phyloP scores from a whole-genome alignment of 768 basidiomycete species.

The Boletus tomentosulus region DNA sequence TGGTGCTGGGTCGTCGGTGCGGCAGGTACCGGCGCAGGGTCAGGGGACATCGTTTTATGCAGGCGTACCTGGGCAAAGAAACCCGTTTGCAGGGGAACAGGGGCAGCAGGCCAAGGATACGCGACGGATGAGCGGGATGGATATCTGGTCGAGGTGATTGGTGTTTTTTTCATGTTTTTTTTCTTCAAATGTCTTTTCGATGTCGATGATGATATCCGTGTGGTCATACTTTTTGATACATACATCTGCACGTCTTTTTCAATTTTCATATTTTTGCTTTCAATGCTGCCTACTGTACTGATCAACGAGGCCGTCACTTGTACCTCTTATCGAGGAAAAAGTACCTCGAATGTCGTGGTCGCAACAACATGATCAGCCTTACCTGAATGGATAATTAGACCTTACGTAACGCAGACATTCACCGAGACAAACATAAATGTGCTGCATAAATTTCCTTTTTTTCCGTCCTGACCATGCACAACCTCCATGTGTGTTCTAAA shows the following conservation, averaged over 20 bases:
- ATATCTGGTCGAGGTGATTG: conserved; percentile 74
- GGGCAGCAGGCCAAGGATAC: conserved; percentile 43
- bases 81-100: conserved; percentile 7
- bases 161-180: conserved; percentile 16
- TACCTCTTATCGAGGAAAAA: no score
- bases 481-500: no score
- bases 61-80: conserved; percentile 48
- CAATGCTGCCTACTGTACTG: background rate
- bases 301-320: no score
- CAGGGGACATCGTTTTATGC: conserved; percentile 61
- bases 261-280: background rate
- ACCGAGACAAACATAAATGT: no score
- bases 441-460: no score
- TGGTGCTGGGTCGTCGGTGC: background rate
- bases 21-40: background rate
- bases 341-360: no score
- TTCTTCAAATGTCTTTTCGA: background rate
- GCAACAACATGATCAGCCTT: no score
- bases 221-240: background rate
- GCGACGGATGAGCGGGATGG: conserved; percentile 62
- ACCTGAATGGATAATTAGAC: no score
- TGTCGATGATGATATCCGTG: conserved; percentile 6
- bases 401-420: no score
- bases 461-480: no score
- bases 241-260: background rate